Conservation (phyloP, 495 filamentous ascomycete species). For the Sordaria brevicollis region DNA sequence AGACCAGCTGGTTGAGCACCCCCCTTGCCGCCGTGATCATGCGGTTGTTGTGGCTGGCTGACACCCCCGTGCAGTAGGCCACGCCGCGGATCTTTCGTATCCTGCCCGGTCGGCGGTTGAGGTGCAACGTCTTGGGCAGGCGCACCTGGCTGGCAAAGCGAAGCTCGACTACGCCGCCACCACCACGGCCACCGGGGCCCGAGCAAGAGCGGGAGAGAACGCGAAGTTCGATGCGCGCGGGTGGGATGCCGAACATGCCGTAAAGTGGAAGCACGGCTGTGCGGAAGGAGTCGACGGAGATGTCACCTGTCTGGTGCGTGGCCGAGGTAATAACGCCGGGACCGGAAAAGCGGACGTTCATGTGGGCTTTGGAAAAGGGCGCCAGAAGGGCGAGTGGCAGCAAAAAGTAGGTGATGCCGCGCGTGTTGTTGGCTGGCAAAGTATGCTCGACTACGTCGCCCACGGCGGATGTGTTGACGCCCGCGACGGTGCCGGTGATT, state of each 20-base stretch:
- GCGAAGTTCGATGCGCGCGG: conserved; percentile 75
- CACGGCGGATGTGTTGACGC: conserved; percentile 46
- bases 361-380: conserved; percentile 79
- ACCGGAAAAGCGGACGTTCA: conserved; percentile 82
- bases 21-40: conserved; percentile 89
- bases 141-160: conserved; percentile 86
- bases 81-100: conserved; percentile 88
- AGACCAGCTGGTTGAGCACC: conserved; percentile 72
- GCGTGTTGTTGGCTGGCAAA: conserved; percentile 58
- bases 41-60: conserved; percentile 81
- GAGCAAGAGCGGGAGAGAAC: conserved; percentile 70
- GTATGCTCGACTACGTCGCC: conserved; percentile 70
- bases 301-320: conserved; percentile 61
- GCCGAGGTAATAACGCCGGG: conserved; percentile 88
- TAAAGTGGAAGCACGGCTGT: conserved; percentile 87
- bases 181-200: conserved; percentile 60
- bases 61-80: conserved; percentile 82
- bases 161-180: conserved; percentile 85
- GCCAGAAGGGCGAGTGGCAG: conserved; percentile 82
- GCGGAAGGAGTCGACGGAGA: conserved; percentile 84
- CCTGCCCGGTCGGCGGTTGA: conserved; percentile 65
- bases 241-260: conserved; percentile 74
- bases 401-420: conserved; percentile 88
- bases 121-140: conserved; percentile 86
- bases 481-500: conserved; percentile 67